Conservation (phyloP, 495 filamentous ascomycete genomes). For the Xylaria grammica region DNA sequence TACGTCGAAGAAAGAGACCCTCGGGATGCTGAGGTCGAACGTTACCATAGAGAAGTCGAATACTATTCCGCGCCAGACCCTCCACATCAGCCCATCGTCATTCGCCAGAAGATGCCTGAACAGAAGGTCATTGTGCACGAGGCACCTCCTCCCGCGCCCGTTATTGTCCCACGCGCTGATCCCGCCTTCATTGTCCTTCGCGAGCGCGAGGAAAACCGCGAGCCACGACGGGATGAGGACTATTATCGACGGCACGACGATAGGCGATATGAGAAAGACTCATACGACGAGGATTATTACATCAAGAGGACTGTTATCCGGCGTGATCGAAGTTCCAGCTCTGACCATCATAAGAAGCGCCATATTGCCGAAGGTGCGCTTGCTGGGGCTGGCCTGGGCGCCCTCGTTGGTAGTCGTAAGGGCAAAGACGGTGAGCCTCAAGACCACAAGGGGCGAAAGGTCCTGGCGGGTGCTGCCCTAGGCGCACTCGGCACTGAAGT, state of each 20-base stretch:
- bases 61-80: slow-evolving; percentile 64
- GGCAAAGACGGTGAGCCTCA: slow-evolving; percentile 56
- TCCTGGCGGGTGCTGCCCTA: slow-evolving; percentile 78
- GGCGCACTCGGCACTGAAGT: slow-evolving; percentile 84
- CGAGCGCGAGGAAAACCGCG: slow-evolving; percentile 62
- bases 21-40: slow-evolving; percentile 59
- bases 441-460: slow-evolving; percentile 70
- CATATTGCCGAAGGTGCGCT: slow-evolving; percentile 88
- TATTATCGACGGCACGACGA: slow-evolving; percentile 56
- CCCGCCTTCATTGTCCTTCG: slow-evolving; percentile 73
- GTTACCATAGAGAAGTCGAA: slow-evolving; percentile 70
- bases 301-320: slow-evolving; percentile 48
- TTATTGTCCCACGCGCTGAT: slow-evolving; percentile 69
- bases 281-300: slow-evolving; percentile 51
- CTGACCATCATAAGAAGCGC: slow-evolving; percentile 67
- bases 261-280: slow-evolving; percentile 60
- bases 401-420: slow-evolving; percentile 71
- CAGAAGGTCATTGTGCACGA: slow-evolving; percentile 79
- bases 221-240: slow-evolving; percentile 55
- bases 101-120: slow-evolving; percentile 64
- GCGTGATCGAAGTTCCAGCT: slow-evolving; percentile 62
- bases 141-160: slow-evolving; percentile 64
- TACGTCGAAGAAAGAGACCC: slow-evolving; percentile 49
- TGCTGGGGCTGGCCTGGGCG: slow-evolving; percentile 77
- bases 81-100: slow-evolving; percentile 61